phyloP scores from a whole-genome alignment of 148 eudicot species.

The Nyssa sinensis region DNA sequence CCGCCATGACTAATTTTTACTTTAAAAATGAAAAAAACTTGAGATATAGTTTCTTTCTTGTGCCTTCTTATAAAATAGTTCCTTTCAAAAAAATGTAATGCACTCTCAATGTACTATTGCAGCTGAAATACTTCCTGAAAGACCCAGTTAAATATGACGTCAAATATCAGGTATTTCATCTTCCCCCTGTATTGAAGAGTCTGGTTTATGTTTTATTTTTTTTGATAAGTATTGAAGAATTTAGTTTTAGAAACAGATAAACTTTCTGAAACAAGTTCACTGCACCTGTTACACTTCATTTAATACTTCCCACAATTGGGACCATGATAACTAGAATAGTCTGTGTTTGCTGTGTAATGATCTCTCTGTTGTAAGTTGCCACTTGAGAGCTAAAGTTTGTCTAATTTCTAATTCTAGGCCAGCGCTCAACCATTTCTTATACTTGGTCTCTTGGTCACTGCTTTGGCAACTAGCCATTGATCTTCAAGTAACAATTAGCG shows the following conservation, averaged over 20 bases:
- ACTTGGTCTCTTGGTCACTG: slow-evolving; percentile 84
- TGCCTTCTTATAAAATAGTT: neutral
- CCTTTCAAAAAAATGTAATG: neutral
- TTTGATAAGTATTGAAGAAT: too few species aligned
- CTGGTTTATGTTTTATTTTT: too few species aligned
- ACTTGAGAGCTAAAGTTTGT: neutral
- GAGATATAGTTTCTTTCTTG: neutral
- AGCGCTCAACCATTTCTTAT: slow-evolving; percentile 96
- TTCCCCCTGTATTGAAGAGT: neutral
- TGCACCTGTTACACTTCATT: neutral
- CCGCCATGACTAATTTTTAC: too few species aligned
- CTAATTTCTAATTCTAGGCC: slow-evolving; percentile 67
- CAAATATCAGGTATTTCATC: slow-evolving; percentile 75
- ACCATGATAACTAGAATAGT: too few species aligned
- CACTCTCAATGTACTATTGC: slow-evolving; percentile 17
- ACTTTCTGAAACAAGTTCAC: neutral
- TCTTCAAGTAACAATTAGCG: neutral
- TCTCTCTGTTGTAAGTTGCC: neutral
- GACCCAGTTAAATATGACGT: slow-evolving; percentile 95
- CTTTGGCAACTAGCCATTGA: slow-evolving; percentile 72
- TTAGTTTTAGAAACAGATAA: neutral
- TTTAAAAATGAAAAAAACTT: too few species aligned
- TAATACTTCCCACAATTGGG: too few species aligned
- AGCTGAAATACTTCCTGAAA: slow-evolving; percentile 85
- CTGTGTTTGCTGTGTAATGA: neutral